phyloP scores from a whole-genome alignment of 2,329 filamentous ascomycete species.

The Aspergillus pseudoterreus region DNA sequence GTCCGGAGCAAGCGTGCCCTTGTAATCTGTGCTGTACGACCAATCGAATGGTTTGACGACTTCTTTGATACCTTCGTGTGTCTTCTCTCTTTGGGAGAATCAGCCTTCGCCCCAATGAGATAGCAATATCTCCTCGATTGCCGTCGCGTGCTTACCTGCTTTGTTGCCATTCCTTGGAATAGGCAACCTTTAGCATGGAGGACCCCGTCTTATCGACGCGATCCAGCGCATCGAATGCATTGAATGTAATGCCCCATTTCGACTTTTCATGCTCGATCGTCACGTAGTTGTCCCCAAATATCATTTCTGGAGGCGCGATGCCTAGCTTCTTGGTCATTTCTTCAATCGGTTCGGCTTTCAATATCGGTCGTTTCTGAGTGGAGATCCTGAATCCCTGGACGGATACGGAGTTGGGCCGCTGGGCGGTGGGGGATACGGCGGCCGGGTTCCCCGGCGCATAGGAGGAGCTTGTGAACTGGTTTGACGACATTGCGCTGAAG shows the following conservation, averaged over 20 bases:
- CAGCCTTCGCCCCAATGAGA: constrained; percentile 2
- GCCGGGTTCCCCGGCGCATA: constrained; percentile 44
- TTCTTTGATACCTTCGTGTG: constrained; percentile 82
- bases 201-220: constrained; percentile 88
- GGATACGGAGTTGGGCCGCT: constrained; percentile 53
- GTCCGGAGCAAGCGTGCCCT: constrained; percentile 58
- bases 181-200: constrained; percentile 88
- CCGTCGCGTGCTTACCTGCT: constrained; percentile 49
- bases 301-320: constrained; percentile 96
- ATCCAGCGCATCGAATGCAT: constrained; percentile 82
- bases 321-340: constrained; percentile 72
- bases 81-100: constrained; percentile 59
- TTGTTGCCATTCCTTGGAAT: constrained; percentile 83
- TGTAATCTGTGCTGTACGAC: constrained; percentile 91
- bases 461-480: not conserved
- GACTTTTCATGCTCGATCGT: constrained; percentile 67
- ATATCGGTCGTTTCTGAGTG: constrained; percentile 88
- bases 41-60: constrained; percentile 96
- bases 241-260: constrained; percentile 79
- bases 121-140: not conserved
- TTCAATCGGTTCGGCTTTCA: constrained; percentile 87
- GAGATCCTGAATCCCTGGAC: constrained; percentile 70
- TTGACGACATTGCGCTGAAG: not conserved
- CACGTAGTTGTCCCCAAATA: constrained; percentile 92
- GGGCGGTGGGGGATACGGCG: constrained; percentile 49